Conservation (phyloP, 768 basidiomycete genomes). For the Psilocybe tampanensis region DNA sequence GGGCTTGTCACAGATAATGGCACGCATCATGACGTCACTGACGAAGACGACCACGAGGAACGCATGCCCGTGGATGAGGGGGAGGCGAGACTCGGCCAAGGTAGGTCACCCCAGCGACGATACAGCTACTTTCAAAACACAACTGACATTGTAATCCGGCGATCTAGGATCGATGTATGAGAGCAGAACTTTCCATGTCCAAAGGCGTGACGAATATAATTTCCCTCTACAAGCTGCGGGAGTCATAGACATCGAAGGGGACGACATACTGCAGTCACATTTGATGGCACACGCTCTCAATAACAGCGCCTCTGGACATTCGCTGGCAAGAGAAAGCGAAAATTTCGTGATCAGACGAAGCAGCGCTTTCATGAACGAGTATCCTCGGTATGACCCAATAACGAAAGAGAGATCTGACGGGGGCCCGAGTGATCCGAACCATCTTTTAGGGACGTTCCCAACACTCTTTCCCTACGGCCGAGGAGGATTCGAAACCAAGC, state of each 20-base stretch:
- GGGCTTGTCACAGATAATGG: too few relatives aligned
- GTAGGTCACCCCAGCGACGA: too few relatives aligned
- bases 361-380: too few relatives aligned
- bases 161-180: neutral
- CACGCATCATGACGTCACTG: too few relatives aligned
- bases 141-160: too few relatives aligned
- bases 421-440: constrained; percentile 23
- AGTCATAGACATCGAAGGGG: constrained; percentile 19
- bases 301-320: constrained; percentile 7
- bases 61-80: too few relatives aligned
- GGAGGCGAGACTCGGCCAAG: too few relatives aligned
- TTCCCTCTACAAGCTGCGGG: constrained; percentile 24
- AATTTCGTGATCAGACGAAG: constrained; percentile 14
- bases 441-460: constrained; percentile 7
- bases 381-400: neutral
- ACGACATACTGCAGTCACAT: constrained; percentile 11
- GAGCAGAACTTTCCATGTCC: neutral
- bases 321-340: neutral
- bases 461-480: constrained; percentile 13
- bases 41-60: too few relatives aligned
- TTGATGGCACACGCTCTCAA: constrained; percentile 24
- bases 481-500: constrained; percentile 6
- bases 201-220: constrained; percentile 7
- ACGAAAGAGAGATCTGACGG: constrained; percentile 20
- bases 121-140: too few relatives aligned